Percentiles rank a stretch among this genome's conserved stretches.
Evolutionary conservation across 257 asterid genomes (phyloP).

Genomic region (Marsdenia floribunda): DNA sequence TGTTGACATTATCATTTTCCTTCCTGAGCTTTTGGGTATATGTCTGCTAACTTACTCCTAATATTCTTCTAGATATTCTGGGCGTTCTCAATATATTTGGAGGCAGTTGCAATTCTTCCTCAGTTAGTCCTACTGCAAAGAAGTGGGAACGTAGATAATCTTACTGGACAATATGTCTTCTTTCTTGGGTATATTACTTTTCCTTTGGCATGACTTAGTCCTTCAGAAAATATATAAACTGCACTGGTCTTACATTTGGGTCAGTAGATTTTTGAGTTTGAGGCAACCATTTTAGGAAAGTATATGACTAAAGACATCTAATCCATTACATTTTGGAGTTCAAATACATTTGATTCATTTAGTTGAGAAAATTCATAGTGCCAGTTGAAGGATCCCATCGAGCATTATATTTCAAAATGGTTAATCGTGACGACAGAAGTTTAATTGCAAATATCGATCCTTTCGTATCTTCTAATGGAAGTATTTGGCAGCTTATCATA

Average conservation of each 20-base stretch:
- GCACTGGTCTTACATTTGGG: not conserved
- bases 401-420: not conserved
- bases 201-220: not conserved
- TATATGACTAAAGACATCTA: not conserved
- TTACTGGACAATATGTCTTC: conserved; percentile 88
- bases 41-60: conserved; percentile 8
- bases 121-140: conserved; percentile 93
- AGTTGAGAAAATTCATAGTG: not conserved
- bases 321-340: not conserved
- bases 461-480: not conserved
- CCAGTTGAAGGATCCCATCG: not conserved
- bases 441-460: not conserved
- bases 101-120: conserved; percentile 77
- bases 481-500: not conserved
- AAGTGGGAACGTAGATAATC: conserved; percentile 95
- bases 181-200: conserved; percentile 72
- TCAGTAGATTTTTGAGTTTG: not conserved
- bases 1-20: not conserved
- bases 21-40: no score
- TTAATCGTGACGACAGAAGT: not conserved
- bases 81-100: conserved; percentile 86
- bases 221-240: not conserved
- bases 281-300: not conserved
- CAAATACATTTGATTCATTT: not conserved
- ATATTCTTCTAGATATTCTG: conserved; percentile 57